phyloP scores from a whole-genome alignment of 208 protist genomes.

The Paratrypanosoma confusum region DNA sequence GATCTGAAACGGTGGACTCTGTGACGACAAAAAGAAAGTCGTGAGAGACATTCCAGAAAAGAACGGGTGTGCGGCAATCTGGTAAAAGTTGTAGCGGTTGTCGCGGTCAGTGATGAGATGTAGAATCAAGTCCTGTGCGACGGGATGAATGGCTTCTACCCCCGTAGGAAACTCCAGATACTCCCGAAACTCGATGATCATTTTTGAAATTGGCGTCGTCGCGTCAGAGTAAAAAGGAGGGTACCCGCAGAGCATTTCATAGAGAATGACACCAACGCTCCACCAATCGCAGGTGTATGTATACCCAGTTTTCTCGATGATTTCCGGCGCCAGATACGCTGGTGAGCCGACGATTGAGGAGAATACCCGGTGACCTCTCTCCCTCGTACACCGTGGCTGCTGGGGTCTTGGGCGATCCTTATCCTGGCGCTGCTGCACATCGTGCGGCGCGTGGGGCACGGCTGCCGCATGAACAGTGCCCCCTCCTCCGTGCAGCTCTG shows the following conservation, averaged over 20 bases:
- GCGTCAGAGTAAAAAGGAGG: slow-evolving; percentile 31
- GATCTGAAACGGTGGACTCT: slow-evolving; percentile 27
- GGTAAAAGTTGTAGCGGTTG: slow-evolving; percentile 23
- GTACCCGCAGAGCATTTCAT: slow-evolving; percentile 37
- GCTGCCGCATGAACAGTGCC: too few species aligned
- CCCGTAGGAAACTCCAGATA: slow-evolving; percentile 67
- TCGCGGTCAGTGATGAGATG: slow-evolving; percentile 22
- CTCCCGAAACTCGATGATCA: slow-evolving; percentile 79
- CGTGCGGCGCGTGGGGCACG: neutral
- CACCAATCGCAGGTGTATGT: slow-evolving; percentile 40
- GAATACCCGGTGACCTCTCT: too few species aligned
- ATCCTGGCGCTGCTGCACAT: neutral
- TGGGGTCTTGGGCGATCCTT: too few species aligned
- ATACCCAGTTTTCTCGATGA: slow-evolving; percentile 21
- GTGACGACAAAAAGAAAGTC: slow-evolving; percentile 15
- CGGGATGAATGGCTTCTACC: slow-evolving; percentile 16
- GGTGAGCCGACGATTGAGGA: slow-evolving; percentile 83
- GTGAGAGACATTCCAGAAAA: slow-evolving; percentile 21
- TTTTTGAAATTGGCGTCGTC: slow-evolving; percentile 62
- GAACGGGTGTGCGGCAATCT: slow-evolving; percentile 26
- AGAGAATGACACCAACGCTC: slow-evolving; percentile 45
- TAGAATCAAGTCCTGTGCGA: slow-evolving; percentile 56
- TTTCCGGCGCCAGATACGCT: slow-evolving; percentile 47
- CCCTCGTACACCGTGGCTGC: slow-evolving; percentile 19
- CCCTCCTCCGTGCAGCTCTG: slow-evolving; percentile 10